Conservation (phyloP, 805 yeast species). For the Kregervanrija pseudodelftensis region DNA sequence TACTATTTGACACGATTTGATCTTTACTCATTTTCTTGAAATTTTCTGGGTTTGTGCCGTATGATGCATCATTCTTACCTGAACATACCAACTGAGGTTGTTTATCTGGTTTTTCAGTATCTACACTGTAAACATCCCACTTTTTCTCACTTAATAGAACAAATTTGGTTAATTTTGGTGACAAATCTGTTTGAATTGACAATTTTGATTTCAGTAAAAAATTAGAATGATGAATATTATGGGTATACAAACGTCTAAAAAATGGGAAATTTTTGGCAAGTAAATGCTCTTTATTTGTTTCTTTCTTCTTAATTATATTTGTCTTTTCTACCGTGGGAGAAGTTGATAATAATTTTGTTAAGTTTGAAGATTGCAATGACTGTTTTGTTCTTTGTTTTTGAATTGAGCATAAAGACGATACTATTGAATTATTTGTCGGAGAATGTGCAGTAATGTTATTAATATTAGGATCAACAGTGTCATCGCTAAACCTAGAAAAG, state of each 20-base stretch:
- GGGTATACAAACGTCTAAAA: slow-evolving; percentile 55
- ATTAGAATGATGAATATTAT: slow-evolving; percentile 42
- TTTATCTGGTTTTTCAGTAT: slow-evolving; percentile 32
- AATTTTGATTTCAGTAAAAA: slow-evolving; percentile 41
- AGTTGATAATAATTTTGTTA: slow-evolving; percentile 15
- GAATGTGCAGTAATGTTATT: slow-evolving; percentile 1
- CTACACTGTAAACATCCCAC: slow-evolving; percentile 68
- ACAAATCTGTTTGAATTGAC: slow-evolving; percentile 49
- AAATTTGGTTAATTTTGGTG: slow-evolving; percentile 59
- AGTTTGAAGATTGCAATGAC: slow-evolving; percentile 16
- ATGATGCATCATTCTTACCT: slow-evolving; percentile 65
- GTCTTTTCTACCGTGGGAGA: slow-evolving; percentile 17
- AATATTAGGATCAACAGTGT: slow-evolving; percentile 9
- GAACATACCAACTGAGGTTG: slow-evolving; percentile 56
- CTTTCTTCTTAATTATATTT: background rate
- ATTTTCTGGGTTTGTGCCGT: slow-evolving; percentile 43
- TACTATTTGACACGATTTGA: slow-evolving; percentile 22
- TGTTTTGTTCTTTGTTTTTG: slow-evolving; percentile 14
- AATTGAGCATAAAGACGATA: slow-evolving; percentile 15
- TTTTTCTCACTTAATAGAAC: slow-evolving; percentile 59
- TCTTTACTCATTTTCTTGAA: slow-evolving; percentile 21
- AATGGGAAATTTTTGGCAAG: slow-evolving; percentile 80
- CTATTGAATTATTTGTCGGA: slow-evolving; percentile 14
- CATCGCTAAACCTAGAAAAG: slow-evolving; percentile 8
- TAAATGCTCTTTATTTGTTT: slow-evolving; percentile 45